A percentile compares a stretch with the other conserved stretches of the same genome.
phyloP scores from a whole-genome alignment of 805 yeast genomes.

The Lipomyces kockii region DNA sequence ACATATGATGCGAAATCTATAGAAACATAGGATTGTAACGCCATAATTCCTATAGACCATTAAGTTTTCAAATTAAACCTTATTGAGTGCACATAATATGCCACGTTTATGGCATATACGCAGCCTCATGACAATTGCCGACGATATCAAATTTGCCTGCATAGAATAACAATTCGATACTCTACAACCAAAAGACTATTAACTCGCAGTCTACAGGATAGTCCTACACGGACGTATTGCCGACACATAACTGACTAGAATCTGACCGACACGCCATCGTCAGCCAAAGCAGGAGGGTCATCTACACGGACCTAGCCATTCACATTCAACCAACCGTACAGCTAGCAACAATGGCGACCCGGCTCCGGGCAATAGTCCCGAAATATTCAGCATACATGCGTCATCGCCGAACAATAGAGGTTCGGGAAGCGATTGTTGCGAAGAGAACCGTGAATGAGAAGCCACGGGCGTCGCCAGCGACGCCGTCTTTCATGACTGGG shows the following conservation, averaged over 20 bases:
- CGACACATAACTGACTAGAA: background rate
- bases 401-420: background rate
- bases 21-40: no score
- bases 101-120: no score
- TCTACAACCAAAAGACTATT: no score
- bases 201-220: background rate
- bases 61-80: no score
- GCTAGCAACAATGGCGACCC: background rate
- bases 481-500: slow-evolving; percentile 16
- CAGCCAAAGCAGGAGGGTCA: background rate
- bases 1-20: no score
- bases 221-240: background rate
- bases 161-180: no score
- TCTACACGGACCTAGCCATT: background rate
- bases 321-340: background rate
- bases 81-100: no score
- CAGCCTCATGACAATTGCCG: no score
- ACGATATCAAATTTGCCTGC: background rate
- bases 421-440: background rate
- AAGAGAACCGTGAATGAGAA: background rate
- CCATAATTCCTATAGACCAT: no score
- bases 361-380: background rate
- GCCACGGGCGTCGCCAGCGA: background rate
- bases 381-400: slow-evolving; percentile 1
- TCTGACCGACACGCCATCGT: background rate